phyloP scores from a whole-genome alignment of 495 filamentous ascomycete species.

The Aspergillus sclerotiicarbonarius region DNA sequence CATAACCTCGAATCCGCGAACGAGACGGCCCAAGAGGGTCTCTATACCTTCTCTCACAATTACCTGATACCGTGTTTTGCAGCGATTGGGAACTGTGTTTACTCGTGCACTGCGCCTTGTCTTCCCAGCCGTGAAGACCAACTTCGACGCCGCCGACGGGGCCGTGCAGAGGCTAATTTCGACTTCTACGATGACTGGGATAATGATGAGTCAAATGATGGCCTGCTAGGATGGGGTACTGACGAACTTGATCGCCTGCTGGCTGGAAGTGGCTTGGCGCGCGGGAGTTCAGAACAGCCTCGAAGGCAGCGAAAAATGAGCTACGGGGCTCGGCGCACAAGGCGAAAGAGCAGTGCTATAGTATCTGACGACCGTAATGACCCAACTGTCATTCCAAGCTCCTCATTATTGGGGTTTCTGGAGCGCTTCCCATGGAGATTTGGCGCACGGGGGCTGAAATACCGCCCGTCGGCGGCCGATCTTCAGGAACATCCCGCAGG shows the following conservation, averaged over 20 bases:
- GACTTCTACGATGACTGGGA: constrained; percentile 99
- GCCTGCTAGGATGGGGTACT: constrained; percentile 69
- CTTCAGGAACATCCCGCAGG: constrained; percentile 80
- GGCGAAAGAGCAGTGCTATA: constrained; percentile 64
- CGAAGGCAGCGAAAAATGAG: constrained; percentile 79
- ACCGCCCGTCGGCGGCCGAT: constrained; percentile 88
- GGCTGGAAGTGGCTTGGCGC: constrained; percentile 64
- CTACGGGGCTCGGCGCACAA: constrained; percentile 68
- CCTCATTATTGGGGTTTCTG: constrained; percentile 81
- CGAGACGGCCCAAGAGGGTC: constrained; percentile 80
- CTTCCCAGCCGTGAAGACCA: constrained; percentile 73
- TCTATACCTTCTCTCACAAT: constrained; percentile 82
- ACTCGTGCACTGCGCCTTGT: constrained; percentile 69
- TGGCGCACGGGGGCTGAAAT: constrained; percentile 73
- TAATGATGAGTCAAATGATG: constrained; percentile 62
- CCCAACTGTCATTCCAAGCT: constrained; percentile 87
- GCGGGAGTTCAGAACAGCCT: constrained; percentile 59
- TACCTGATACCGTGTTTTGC: constrained; percentile 82
- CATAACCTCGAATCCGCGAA: constrained; percentile 91
- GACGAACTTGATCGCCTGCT: constrained; percentile 88
- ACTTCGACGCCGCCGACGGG: constrained; percentile 62
- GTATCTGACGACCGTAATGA: constrained; percentile 62
- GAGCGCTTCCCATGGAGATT: constrained; percentile 81
- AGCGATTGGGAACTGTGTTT: constrained; percentile 61
- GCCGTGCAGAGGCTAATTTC: constrained; percentile 77